phyloP scores from a whole-genome alignment of 2,329 filamentous ascomycete species.

The Westerdykella ornata region DNA sequence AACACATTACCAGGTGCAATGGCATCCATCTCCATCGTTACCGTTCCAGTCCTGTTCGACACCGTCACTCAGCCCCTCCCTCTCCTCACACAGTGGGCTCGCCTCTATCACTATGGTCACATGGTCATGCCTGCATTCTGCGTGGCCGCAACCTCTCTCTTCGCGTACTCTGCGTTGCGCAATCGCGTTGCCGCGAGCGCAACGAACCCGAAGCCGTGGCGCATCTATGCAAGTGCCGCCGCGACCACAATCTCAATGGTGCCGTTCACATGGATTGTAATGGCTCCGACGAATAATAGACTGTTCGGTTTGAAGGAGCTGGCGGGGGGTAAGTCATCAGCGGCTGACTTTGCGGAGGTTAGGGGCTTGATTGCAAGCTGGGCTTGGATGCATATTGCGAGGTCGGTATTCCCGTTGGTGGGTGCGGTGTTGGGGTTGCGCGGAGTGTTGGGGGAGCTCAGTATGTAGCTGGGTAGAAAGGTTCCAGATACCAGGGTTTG shows the following conservation, averaged over 20 bases:
- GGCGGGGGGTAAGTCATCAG: neutral
- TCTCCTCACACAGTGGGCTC: conserved; percentile 25
- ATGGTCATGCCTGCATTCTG: conserved; percentile 23
- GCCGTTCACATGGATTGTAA: conserved; percentile 36
- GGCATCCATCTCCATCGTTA: neutral
- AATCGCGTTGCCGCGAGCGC: too few species aligned
- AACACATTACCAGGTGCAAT: neutral
- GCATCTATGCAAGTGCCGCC: conserved; percentile 12
- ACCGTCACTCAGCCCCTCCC: too few species aligned
- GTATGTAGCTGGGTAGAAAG: too few species aligned
- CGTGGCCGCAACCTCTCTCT: conserved; percentile 20
- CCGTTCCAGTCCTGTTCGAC: neutral
- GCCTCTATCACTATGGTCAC: conserved; percentile 34
- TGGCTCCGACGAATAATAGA: conserved; percentile 32
- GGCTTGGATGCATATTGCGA: conserved; percentile 4
- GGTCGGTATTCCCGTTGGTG: conserved; percentile 4
- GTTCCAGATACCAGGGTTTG: too few species aligned
- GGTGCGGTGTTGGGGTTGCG: neutral
- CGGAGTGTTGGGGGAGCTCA: too few species aligned
- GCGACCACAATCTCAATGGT: conserved; percentile 28
- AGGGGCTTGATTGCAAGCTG: conserved; percentile 3
- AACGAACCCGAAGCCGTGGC: neutral
- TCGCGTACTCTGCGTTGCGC: conserved; percentile 12
- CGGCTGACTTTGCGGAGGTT: neutral
- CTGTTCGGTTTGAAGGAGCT: conserved; percentile 4